phyloP scores from a whole-genome alignment of 257 asterid genomes.

The Petunia secreta region DNA sequence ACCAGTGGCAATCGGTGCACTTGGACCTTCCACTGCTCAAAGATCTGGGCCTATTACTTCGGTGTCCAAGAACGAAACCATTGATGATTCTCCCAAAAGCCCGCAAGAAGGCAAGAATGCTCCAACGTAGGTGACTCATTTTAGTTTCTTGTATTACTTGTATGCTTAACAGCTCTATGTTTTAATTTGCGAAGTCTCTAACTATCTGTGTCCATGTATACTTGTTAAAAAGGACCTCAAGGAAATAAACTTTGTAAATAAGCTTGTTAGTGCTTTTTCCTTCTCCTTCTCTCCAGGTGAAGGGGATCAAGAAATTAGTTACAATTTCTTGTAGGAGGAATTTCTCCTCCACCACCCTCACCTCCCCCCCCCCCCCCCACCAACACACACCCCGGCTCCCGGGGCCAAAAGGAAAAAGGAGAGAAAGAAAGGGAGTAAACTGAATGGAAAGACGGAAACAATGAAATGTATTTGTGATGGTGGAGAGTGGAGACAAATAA shows the following conservation, averaged over 20 bases:
- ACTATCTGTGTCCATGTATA: not conserved
- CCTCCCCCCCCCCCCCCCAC: not conserved
- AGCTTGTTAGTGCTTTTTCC: constrained; percentile 5
- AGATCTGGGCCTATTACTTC: constrained; percentile 24
- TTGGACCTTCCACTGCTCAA: constrained; percentile 21
- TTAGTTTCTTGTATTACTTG: constrained; percentile 28
- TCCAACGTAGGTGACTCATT: constrained; percentile 34
- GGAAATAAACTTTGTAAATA: constrained; percentile 11
- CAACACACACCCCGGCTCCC: not conserved
- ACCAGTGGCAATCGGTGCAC: constrained; percentile 29
- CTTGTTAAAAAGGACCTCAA: not conserved
- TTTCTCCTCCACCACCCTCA: constrained; percentile 11
- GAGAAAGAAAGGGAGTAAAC: not conserved
- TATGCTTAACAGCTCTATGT: not conserved
- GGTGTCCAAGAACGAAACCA: constrained; percentile 28
- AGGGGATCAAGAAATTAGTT: not conserved
- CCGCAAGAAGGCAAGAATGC: constrained; percentile 31
- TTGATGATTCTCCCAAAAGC: constrained; percentile 33
- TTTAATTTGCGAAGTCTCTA: constrained; percentile 4
- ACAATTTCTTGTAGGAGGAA: not conserved
- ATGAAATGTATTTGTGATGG: constrained; percentile 3
- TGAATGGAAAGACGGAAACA: constrained; percentile 5
- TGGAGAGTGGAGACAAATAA: not conserved
- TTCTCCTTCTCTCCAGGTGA: constrained; percentile 6
- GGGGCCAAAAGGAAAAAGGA: not conserved